Base-by-base conservation (phyloP, 1,139 yeast species). In the Chernovozyma sophiae-reginae region DNA sequence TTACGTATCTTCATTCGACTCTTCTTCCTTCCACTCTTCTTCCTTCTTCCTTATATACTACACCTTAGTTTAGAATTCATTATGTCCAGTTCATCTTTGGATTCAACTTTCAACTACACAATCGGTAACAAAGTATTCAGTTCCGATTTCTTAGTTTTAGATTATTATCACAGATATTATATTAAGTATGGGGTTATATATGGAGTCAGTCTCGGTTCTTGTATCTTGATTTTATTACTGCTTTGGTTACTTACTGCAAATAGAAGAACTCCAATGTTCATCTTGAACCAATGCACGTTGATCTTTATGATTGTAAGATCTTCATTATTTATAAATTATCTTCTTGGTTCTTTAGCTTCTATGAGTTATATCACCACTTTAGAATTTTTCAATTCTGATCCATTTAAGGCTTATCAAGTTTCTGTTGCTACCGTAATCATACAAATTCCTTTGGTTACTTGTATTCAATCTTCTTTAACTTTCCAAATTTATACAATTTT, bases 401-500 rank as follows among this genome's bases (percentile, higher is more conserved):
- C 45, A 24, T 37, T 17, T 49, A 61, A 65, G 35, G 54, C 34
- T 34, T 58, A 52, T 42, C 48, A 46, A 17, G 44, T 77, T 1
- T 69, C 79, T 8, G 72, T 79, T 12, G 85, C 84, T 1, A 65
- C 85, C 0, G 76, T 79, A 46, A 68, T 78, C 5, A 60, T 84
- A 39, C 79, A 81, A 46, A 68, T 81, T 10, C 44, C 86, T 4
- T 59, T 87, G 35, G 68, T 85, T 8, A 60, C 70, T 0, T 62
- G 77, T 10, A 74, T 90, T 35, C 84, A 86, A 53, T 41, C 64
- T 0, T 81, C 95, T 0, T 63, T 90, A 51, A 67, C 79, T 2
- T 78, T 79, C 51, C 97, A 92, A 58, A 74, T 84, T 4, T 72
- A 68, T 43, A 72, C 82, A 13, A 80, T 90, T 32, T 86, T 85